Evolutionary conservation across 371 early-diverging fungal species (phyloP), one percentile per base, ranked within the genome.

Genomic region (Circinella minor): DNA sequence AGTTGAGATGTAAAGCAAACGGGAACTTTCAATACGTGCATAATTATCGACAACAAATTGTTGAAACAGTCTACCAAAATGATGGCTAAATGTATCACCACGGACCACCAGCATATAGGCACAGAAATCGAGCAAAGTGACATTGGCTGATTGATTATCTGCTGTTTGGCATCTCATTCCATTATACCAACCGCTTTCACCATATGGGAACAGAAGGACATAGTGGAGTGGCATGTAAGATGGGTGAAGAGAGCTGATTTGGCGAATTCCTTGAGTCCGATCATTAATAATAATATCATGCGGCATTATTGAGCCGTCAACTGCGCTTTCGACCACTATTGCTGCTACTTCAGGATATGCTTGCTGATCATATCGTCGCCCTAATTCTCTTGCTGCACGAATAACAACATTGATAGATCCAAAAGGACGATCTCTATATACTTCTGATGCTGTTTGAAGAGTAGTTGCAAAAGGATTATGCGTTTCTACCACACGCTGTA

Each of bases 341-440:
- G 60, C 60, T 36, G 60, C 34, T n/a, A 17, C 60, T 60, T 38
- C 60, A 18, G 54, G 54, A 54, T 54, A 54, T 18, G 20, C 9
- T 18, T 54, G 54, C 15, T 54, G 54, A n/a, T 13, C 20, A 18
- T 54, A 54, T 6, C 54, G 54, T 13, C 54, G 15, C 1, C 54
- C 60, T 7, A 60, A 8, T 36, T 10, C 60, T 11, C n/a, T 15
- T 36, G 60, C 60, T 36, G 13, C 34, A 37, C 17, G 18, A 20
- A 60, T 60, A 34, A 60, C 60, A 15, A 60, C 36, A 14, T 38
- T 18, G 20, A 38, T 6, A 36, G 60, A n/a, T 60, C 60, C 60
- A 54, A 54, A n/a, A n/a, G 54, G 54, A 2, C 20, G 54, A 54
- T 54, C 54, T 6, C 20, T 15, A 18, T n/a, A 54, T 54, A 6